Evolutionary conservation across 257 asterid species (phyloP).

Genomic region (Solanum appendiculatum): DNA sequence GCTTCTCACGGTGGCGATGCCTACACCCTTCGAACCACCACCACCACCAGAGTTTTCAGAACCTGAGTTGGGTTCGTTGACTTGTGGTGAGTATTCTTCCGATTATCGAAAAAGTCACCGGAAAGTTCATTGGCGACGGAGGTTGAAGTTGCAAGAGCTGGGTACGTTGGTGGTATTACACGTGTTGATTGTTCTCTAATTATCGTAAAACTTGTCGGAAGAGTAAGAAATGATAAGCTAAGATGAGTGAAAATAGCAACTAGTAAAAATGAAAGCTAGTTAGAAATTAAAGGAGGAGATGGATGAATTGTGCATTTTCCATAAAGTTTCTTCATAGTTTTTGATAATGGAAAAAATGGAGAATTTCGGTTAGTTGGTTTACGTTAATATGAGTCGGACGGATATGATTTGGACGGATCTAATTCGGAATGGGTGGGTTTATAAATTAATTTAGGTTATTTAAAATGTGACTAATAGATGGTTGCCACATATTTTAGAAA

Average conservation of each 20-base stretch:
- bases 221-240: constrained; percentile 53
- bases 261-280: constrained; percentile 49
- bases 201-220: not conserved
- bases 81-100: not conserved
- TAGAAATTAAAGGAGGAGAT: constrained; percentile 43
- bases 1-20: not conserved
- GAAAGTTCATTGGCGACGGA: no score
- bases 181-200: not conserved
- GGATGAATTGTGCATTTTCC: constrained; percentile 53
- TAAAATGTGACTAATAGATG: no score
- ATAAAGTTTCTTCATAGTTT: constrained; percentile 51
- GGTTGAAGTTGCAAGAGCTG: no score
- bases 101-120: not conserved
- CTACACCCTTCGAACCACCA: constrained; percentile 5
- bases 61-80: not conserved
- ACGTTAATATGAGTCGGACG: no score
- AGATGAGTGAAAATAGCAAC: constrained; percentile 41
- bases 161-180: not conserved
- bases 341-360: no score
- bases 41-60: not conserved
- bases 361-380: no score
- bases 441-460: no score
- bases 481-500: no score
- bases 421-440: no score
- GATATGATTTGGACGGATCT: no score